These are phyloP conservation scores for Lentinus brumalis DNA, from an alignment of 768 basidiomycete genomes.

Conservation along the genomic window DNA sequence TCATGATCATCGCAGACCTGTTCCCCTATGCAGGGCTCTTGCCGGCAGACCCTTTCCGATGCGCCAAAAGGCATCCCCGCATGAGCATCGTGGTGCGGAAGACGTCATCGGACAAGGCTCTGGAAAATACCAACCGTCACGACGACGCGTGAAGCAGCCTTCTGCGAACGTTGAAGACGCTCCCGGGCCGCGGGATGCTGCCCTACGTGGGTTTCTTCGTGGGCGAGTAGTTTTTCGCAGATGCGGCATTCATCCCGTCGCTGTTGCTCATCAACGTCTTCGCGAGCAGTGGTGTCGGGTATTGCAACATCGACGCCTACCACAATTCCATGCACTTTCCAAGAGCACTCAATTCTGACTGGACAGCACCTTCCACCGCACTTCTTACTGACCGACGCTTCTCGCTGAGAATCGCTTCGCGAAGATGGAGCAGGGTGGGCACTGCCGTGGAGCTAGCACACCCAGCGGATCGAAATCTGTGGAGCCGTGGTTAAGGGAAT, in stretches of 20 bases:
- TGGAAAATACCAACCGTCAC: slow-evolving; percentile 30
- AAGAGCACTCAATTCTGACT: slow-evolving; percentile 49
- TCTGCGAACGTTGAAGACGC: slow-evolving; percentile 42
- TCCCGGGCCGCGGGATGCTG: slow-evolving; percentile 55
- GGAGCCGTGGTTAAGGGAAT: too few species aligned
- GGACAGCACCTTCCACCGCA: slow-evolving; percentile 46
- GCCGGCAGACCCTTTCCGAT: slow-evolving; percentile 54
- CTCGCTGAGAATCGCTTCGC: slow-evolving; percentile 52
- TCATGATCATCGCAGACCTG: slow-evolving; percentile 65
- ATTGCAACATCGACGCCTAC: too few species aligned
- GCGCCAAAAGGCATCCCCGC: slow-evolving; percentile 64
- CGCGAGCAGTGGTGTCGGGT: neutral
- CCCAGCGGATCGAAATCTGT: too few species aligned
- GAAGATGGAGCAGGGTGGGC: neutral
- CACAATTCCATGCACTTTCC: too few species aligned
- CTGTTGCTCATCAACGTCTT: neutral
- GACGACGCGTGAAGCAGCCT: slow-evolving; percentile 46
- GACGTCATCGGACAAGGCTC: slow-evolving; percentile 37
- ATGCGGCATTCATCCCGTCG: slow-evolving; percentile 42
- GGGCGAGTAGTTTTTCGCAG: slow-evolving; percentile 59
- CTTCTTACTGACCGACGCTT: slow-evolving; percentile 57
- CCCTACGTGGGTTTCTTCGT: slow-evolving; percentile 47
- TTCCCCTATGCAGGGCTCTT: slow-evolving; percentile 49
- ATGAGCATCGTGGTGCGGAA: slow-evolving; percentile 52
- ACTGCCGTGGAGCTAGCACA: too few species aligned